Evolutionary conservation across 2,329 filamentous ascomycete species (phyloP), one percentile per base, ranked within the genome.

Genomic region (Bipolaris bicolor): DNA sequence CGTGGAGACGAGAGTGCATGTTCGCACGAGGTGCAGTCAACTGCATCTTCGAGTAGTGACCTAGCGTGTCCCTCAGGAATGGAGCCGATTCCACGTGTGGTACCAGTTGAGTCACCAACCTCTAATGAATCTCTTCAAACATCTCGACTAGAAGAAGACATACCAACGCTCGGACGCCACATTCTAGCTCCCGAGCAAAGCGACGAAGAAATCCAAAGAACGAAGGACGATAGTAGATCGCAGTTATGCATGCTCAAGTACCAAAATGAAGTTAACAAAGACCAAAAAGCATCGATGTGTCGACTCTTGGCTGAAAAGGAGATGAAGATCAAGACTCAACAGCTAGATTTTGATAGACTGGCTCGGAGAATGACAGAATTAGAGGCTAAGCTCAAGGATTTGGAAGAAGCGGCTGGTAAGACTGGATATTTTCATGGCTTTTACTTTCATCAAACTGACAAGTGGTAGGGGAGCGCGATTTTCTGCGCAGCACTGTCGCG

Each of bases 271-370:
- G 24, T 33, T 16, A 68, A 64, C 46, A 64, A 60, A 36, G 55
- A 56, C 0, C 60, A 65, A 16, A 68, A 61, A 31, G 57, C 63
- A 11, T 49, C 47, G 0, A 68, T 71, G 67, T 58, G 54, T 37
- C 60, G 61, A 1, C 37, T 58, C 3, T n/a, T 71, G 6, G 50
- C 52, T 5, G 49, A 64, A 26, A 65, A 65, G 16, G 64, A 68
- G 4, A 46, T 53, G 0, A 44, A 60, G 39, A 58, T 67, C 24
- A 60, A 65, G 50, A 55, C 55, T 6, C 52, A 67, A 36, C 54
- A 68, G 22, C 39, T 66, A 1, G 57, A 66, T 0, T 54, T 64
- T 20, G 49, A 61, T 4, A 33, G 52, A 2, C 24, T 64, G 11
- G 50, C 47, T 5, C 46, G 47, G 3, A 49, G 61, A 18, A 4